Base-by-base conservation (phyloP, 164 flowering plant species). In the Macadamia tetraphylla region DNA sequence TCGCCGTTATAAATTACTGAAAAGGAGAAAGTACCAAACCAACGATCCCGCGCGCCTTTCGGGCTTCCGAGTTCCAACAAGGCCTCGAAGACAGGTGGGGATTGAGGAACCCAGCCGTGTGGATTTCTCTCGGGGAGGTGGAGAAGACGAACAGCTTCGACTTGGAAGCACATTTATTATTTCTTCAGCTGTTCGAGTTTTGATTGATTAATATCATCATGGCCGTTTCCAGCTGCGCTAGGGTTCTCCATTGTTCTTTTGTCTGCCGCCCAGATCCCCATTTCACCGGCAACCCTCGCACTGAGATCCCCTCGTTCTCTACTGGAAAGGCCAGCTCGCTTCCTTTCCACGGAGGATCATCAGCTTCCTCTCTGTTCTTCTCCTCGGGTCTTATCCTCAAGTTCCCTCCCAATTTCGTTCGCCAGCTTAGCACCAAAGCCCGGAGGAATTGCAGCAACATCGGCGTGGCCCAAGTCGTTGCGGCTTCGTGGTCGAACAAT, bases 361-460 rank as follows among this genome's bases (percentile, higher is more conserved):
- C 57, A 65, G 55, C 51, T 72, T 48, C 60, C 10, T 65, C 43
- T 35, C 3, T 5, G 42, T 1, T 6, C 17, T 30, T 23, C 57
- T 31, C 69, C 60, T 63, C 60, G 48, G 81, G 77, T 13, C 15
- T 79, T 18, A 87, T 96, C 70, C 70, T 87, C 46, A 68, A 86
- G 61, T 92, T 94, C 60, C 98, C 97, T 6, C 97, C 97, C 0
- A 90, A 94, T 76, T 92, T 92, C 70, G 92, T 84, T 56, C 82
- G 98, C 13, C 98, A 94, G 81, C 87, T 94, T 29, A 91, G 94
- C 83, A 84, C 66, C 65, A 94, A 94, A 78, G 94, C 97, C 12
- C 79, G 94, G 73, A 76, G 98, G 68, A 94, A 91, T 76, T 91
- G 97, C 78, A 86, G 98, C 88, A 94, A 94, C 78, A 94, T 94